Percentiles rank a stretch among this genome's conserved stretches.
These are phyloP conservation scores for Crithidia fasciculata DNA, from an alignment of 208 protist genomes.

Conservation along the genomic window DNA sequence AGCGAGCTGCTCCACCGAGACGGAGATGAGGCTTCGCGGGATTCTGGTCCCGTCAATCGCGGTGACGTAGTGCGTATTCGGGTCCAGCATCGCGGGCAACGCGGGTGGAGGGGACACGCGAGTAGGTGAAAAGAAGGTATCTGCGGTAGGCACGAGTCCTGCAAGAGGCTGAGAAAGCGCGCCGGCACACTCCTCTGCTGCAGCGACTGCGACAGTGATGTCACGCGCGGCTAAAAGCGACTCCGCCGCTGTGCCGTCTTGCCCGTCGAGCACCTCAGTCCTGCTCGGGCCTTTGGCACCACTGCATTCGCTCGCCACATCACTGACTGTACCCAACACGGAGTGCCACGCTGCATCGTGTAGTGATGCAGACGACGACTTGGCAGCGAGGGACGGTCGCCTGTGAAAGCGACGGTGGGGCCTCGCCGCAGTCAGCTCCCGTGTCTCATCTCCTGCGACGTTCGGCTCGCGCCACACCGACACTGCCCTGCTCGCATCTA, in stretches of 20 bases:
- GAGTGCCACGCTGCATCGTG: background rate
- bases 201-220: too few relatives aligned
- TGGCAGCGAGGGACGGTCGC: conserved; percentile 5
- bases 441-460: background rate
- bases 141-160: too few relatives aligned
- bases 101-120: background rate
- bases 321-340: background rate
- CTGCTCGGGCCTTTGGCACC: too few relatives aligned
- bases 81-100: conserved; percentile 51
- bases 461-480: background rate
- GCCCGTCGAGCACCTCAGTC: too few relatives aligned
- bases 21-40: conserved; percentile 72
- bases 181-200: too few relatives aligned
- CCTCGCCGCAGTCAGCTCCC: too few relatives aligned
- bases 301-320: background rate
- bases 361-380: background rate
- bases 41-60: conserved; percentile 84
- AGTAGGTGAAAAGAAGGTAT: too few relatives aligned
- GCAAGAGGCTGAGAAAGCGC: too few relatives aligned
- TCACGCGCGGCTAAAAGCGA: too few relatives aligned
- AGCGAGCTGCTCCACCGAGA: conserved; percentile 65
- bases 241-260: too few relatives aligned
- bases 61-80: conserved; percentile 46
- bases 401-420: background rate
- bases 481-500: background rate